These are phyloP conservation scores for Entelexis sorbosivorans DNA, from an alignment of 1,139 yeast genomes.

Conservation along the genomic window DNA sequence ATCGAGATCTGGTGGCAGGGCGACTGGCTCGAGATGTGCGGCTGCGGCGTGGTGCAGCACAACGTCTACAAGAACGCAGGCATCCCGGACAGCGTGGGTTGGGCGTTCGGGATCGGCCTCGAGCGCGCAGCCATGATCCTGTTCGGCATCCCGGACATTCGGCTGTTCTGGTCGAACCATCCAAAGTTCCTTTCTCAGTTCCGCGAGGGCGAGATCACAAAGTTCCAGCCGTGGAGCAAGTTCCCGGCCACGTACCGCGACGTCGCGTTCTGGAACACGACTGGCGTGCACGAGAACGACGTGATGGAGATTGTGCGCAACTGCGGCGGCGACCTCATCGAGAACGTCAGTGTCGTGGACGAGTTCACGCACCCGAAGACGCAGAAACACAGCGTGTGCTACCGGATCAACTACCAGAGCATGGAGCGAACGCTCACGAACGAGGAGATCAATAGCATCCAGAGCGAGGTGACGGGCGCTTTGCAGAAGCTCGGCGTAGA, in stretches of 20 bases:
- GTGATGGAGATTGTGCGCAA: slow-evolving; percentile 82
- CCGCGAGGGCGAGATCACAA: slow-evolving; percentile 47
- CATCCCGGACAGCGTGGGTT: slow-evolving; percentile 52
- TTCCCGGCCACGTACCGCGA: slow-evolving; percentile 83
- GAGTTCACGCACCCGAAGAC: slow-evolving; percentile 80
- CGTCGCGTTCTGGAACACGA: slow-evolving; percentile 80
- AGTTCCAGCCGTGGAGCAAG: slow-evolving; percentile 81
- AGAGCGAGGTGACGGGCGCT: slow-evolving; percentile 48
- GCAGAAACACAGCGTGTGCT: slow-evolving; percentile 65
- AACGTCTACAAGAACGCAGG: slow-evolving; percentile 68
- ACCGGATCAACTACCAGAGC: slow-evolving; percentile 82
- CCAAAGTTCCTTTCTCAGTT: slow-evolving; percentile 70
- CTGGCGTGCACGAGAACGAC: slow-evolving; percentile 65
- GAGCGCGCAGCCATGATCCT: slow-evolving; percentile 93
- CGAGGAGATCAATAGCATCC: slow-evolving; percentile 63
- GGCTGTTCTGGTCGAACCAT: slow-evolving; percentile 85
- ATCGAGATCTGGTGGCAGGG: slow-evolving; percentile 99
- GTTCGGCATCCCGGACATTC: slow-evolving; percentile 89
- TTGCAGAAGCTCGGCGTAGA: slow-evolving; percentile 49
- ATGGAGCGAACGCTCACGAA: slow-evolving; percentile 89
- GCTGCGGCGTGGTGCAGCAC: slow-evolving; percentile 84
- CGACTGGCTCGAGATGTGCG: slow-evolving; percentile 96
- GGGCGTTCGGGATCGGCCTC: slow-evolving; percentile 97
- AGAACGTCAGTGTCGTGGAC: slow-evolving; percentile 69
- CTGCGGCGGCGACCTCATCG: slow-evolving; percentile 79